A percentile compares a stretch with the other conserved stretches of the same genome.
phyloP scores from a whole-genome alignment of 257 asterid species.

The Nicotiana obtusifolia region DNA sequence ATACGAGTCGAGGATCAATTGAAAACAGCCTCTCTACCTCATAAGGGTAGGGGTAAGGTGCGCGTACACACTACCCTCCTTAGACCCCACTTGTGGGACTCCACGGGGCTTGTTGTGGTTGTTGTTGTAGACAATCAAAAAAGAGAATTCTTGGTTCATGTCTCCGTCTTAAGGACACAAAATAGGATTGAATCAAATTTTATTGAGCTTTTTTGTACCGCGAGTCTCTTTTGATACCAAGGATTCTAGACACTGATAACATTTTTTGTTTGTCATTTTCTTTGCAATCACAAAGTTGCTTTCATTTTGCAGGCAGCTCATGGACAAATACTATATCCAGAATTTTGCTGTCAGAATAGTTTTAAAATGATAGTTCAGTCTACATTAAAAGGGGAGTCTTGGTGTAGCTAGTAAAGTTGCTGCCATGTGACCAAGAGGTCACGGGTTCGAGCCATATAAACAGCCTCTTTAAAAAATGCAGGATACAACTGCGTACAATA shows the following conservation, averaged over 20 bases:
- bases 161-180: neutral
- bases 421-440: too few relatives aligned
- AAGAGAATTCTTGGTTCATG: neutral
- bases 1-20: neutral
- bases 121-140: neutral
- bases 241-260: neutral
- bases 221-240: neutral
- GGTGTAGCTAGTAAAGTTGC: too few relatives aligned
- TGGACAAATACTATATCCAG: conserved; percentile 5
- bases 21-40: too few relatives aligned
- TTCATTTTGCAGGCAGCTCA: neutral
- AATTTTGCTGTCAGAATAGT: neutral
- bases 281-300: conserved; percentile 6
- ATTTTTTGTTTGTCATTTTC: conserved; percentile 2
- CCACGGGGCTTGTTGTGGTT: too few relatives aligned
- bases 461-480: too few relatives aligned
- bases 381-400: neutral
- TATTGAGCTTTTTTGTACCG: neutral
- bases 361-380: neutral
- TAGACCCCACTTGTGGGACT: too few relatives aligned
- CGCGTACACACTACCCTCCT: too few relatives aligned
- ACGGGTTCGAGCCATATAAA: too few relatives aligned
- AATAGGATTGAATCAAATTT: neutral
- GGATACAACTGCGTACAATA: too few relatives aligned
- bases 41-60: too few relatives aligned